These are phyloP conservation scores for Kalanchoe fedtschenkoi DNA, from an alignment of 164 flowering plant species.

Conservation along the genomic window DNA sequence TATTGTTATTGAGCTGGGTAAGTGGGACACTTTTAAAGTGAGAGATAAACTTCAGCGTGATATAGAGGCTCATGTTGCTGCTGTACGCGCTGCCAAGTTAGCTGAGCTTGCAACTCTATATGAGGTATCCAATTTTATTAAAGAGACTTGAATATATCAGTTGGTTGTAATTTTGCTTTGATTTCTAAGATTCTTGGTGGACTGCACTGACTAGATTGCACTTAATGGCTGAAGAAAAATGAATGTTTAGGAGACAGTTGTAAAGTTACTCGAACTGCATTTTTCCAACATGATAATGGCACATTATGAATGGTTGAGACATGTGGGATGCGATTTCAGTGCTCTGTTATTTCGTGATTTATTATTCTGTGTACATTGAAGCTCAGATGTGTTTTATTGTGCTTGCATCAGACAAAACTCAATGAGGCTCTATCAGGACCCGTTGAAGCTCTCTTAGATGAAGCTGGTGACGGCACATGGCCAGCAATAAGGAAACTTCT, in stretches of 20 bases:
- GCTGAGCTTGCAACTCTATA: conserved; percentile 30
- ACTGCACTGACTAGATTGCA: no score
- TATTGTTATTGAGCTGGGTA: conserved; percentile 45
- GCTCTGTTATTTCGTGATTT: neutral
- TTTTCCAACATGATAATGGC: no score
- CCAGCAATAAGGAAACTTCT: conserved; percentile 54
- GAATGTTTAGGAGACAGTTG: no score
- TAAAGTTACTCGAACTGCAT: no score
- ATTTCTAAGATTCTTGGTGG: no score
- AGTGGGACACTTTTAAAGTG: conserved; percentile 55
- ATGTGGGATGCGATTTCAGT: neutral
- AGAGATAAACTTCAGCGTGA: conserved; percentile 60
- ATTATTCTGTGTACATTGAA: neutral
- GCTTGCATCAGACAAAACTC: conserved; percentile 30
- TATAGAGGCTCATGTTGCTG: conserved; percentile 46
- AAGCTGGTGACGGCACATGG: conserved; percentile 57
- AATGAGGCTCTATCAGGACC: conserved; percentile 38
- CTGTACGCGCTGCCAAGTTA: conserved; percentile 35
- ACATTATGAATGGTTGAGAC: no score
- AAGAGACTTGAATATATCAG: neutral
- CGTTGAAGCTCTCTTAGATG: conserved; percentile 40
- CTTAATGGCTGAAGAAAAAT: no score
- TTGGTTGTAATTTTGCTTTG: no score
- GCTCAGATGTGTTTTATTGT: neutral
- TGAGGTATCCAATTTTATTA: conserved; percentile 31